Evolutionary conservation across 805 yeast species (phyloP).

Genomic region (Sugiyamaella valdiviana): DNA sequence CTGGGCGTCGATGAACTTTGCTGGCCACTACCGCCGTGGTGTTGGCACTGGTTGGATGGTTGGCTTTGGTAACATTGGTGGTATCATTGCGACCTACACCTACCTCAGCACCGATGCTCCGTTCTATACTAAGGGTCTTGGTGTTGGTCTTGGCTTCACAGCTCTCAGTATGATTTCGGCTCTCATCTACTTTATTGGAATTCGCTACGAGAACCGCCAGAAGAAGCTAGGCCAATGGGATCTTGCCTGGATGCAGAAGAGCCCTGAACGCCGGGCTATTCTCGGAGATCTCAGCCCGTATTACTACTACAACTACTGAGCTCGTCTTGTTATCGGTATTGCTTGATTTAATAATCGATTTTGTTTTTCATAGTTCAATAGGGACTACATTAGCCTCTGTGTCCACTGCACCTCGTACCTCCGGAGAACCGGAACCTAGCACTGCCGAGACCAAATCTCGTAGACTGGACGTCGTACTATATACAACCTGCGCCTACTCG

Average conservation of each 20-base stretch:
- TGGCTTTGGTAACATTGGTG: constrained; percentile 71
- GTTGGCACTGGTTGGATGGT: constrained; percentile 56
- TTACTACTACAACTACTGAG: constrained; percentile 28
- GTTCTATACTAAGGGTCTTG: constrained; percentile 48
- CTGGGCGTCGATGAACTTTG: constrained; percentile 57
- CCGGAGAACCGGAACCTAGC: too few relatives aligned
- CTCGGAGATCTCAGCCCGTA: constrained; percentile 32
- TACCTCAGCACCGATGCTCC: constrained; percentile 55
- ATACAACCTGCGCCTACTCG: too few relatives aligned
- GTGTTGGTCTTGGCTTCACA: constrained; percentile 45
- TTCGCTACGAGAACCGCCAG: constrained; percentile 26
- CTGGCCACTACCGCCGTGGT: constrained; percentile 56
- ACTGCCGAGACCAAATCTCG: too few relatives aligned
- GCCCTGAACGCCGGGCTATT: constrained; percentile 18
- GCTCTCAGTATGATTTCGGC: constrained; percentile 38
- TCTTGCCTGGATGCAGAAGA: constrained; percentile 21
- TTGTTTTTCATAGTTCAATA: too few relatives aligned
- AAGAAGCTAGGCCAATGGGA: constrained; percentile 23
- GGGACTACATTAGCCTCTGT: too few relatives aligned
- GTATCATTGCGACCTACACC: constrained; percentile 56
- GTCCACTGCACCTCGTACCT: too few relatives aligned
- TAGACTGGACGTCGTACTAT: too few relatives aligned
- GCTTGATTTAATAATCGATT: too few relatives aligned
- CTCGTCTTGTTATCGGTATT: too few relatives aligned
- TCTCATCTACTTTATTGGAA: constrained; percentile 32